Evolutionary conservation across 2,329 filamentous ascomycete species (phyloP).

Genomic region (Penicillium sp.): DNA sequence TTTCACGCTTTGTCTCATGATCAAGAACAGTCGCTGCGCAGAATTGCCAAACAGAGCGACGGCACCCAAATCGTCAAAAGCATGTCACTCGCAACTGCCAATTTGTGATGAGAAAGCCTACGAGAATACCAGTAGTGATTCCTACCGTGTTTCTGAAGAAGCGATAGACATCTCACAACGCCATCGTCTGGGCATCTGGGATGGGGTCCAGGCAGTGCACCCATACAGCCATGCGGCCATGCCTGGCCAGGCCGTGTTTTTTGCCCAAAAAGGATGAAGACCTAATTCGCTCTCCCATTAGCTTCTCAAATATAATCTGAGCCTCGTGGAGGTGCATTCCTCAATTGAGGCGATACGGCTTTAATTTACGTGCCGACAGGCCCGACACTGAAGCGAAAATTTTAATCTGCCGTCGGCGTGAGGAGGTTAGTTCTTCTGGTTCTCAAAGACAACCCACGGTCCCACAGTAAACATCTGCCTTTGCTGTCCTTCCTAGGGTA

Average conservation of each 20-base stretch:
- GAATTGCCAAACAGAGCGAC: background rate
- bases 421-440: background rate
- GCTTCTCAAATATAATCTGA: constrained; percentile 54
- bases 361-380: constrained; percentile 2
- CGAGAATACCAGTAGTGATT: background rate
- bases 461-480: background rate
- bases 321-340: constrained; percentile 20
- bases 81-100: background rate
- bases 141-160: background rate
- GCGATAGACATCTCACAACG: constrained; percentile 19
- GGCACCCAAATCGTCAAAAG: background rate
- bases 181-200: constrained; percentile 22
- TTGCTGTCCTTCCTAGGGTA: background rate
- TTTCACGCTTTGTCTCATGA: background rate
- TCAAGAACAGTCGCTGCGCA: background rate
- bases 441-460: background rate
- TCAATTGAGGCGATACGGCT: background rate
- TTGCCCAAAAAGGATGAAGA: constrained; percentile 57
- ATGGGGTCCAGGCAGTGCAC: constrained; percentile 31
- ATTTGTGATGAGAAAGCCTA: background rate
- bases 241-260: constrained; percentile 54
- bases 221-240: constrained; percentile 2
- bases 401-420: background rate
- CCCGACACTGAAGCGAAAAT: constrained; percentile 1
- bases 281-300: constrained; percentile 46